A percentile compares a stretch with the other conserved stretches of the same genome.
These are phyloP conservation scores for Acephala macrosclerotiorum DNA, from an alignment of 2,329 filamentous ascomycete genomes.

Conservation along the genomic window DNA sequence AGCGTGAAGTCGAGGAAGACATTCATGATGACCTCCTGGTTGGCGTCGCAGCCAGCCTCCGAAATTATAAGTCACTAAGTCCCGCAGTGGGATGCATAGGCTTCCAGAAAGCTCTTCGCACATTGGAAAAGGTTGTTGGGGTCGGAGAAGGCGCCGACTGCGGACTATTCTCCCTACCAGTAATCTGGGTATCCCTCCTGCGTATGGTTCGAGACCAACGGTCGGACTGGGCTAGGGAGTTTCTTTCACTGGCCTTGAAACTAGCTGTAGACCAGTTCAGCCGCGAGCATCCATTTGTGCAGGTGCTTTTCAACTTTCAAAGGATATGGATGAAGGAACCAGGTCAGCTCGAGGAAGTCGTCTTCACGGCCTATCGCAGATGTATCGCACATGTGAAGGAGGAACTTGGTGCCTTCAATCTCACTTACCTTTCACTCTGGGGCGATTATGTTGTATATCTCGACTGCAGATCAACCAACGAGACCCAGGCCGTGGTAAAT, in stretches of 20 bases:
- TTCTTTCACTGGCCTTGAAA: constrained; percentile 1
- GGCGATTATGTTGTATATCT: constrained; percentile 19
- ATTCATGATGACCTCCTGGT: constrained; percentile 19
- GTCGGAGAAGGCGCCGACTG: constrained; percentile 6
- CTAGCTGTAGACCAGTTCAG: constrained; percentile 6
- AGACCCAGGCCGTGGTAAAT: neutral
- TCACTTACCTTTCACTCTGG: constrained; percentile 17
- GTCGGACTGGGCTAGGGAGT: neutral
- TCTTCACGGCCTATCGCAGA: constrained; percentile 8
- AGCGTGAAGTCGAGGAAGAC: constrained; percentile 16
- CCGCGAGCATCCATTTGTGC: constrained; percentile 6
- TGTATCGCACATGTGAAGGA: constrained; percentile 13
- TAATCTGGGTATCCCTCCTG: constrained; percentile 7
- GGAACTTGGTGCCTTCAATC: neutral
- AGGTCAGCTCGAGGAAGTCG: constrained; percentile 9
- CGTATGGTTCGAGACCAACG: neutral
- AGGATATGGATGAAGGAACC: neutral
- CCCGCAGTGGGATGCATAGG: neutral
- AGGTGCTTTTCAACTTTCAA: constrained; percentile 9
- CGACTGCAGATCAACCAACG: constrained; percentile 14
- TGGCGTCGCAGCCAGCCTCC: constrained; percentile 1
- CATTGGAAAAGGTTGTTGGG: no score
- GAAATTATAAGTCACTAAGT: constrained; percentile 16
- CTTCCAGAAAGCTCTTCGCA: constrained; percentile 11
- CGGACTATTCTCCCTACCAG: constrained; percentile 21